Evolutionary conservation across 192 early-diverging fungal genomes (phyloP).

Genomic region (Podila minutissima): DNA sequence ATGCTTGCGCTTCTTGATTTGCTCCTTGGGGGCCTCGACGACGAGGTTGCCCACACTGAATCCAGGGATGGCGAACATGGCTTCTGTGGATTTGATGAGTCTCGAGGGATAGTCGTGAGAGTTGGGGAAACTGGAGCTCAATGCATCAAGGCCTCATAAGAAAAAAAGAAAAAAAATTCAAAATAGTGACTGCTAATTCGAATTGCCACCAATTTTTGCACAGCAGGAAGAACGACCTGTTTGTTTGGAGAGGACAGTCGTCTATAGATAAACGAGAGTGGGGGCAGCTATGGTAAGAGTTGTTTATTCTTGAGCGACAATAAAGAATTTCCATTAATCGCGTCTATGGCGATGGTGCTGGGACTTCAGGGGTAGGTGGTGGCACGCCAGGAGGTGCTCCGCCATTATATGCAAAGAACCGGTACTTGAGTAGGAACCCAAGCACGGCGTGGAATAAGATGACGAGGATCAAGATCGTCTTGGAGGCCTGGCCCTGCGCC

Average conservation of each 20-base stretch:
- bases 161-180: constrained; percentile 22
- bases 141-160: not conserved
- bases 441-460: constrained; percentile 73
- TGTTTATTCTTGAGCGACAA: too few relatives aligned
- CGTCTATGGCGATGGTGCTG: constrained; percentile 4
- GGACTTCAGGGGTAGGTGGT: not conserved
- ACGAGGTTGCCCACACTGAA: constrained; percentile 49
- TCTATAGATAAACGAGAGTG: too few relatives aligned
- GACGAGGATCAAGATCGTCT: constrained; percentile 74
- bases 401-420: constrained; percentile 80
- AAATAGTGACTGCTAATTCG: not conserved
- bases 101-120: not conserved
- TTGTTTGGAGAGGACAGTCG: too few relatives aligned
- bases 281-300: too few relatives aligned
- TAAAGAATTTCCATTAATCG: too few relatives aligned
- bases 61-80: constrained; percentile 46
- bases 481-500: constrained; percentile 74
- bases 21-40: constrained; percentile 47
- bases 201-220: too few relatives aligned
- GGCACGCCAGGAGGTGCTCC: not conserved
- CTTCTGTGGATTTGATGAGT: not conserved
- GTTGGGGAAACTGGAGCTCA: not conserved
- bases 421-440: constrained; percentile 82
- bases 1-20: constrained; percentile 47
- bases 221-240: too few relatives aligned